Conservation (phyloP, 2,329 filamentous ascomycete genomes). For the Whalleya microplaca region DNA sequence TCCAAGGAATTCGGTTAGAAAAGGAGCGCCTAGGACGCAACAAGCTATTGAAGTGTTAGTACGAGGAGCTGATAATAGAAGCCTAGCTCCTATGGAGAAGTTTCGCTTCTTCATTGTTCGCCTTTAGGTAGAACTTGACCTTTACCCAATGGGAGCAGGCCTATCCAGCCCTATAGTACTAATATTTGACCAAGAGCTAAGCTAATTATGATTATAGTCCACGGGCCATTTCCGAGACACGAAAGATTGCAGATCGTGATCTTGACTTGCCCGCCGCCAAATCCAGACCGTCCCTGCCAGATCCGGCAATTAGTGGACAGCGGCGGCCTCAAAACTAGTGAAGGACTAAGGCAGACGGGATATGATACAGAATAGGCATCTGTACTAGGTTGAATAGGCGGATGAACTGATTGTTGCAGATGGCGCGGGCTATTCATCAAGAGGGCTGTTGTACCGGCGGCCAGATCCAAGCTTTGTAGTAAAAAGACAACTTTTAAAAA, state of each 20-base stretch:
- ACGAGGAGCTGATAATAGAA: neutral
- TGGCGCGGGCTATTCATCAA: neutral
- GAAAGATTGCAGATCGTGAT: slow-evolving; percentile 1
- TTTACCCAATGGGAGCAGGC: neutral
- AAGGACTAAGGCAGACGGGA: neutral
- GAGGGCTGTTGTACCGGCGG: neutral
- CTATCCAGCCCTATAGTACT: neutral
- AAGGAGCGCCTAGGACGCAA: neutral
- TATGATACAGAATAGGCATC: neutral
- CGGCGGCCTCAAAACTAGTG: neutral
- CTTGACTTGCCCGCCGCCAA: neutral
- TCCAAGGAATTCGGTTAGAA: neutral
- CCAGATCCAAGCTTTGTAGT: neutral
- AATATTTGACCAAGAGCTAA: neutral
- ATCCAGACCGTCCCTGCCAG: neutral
- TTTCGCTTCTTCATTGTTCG: neutral
- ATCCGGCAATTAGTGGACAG: slow-evolving; percentile 1
- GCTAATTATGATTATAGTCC: neutral
- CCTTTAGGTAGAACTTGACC: neutral
- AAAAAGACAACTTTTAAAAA: neutral
- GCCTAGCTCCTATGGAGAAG: neutral
- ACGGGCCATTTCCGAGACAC: neutral
- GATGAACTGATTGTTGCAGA: no score
- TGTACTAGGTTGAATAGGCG: neutral
- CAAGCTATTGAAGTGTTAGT: neutral